These are phyloP conservation scores for Citrus sp. DNA, from an alignment of 345 rosid genomes.

Conservation along the genomic window DNA sequence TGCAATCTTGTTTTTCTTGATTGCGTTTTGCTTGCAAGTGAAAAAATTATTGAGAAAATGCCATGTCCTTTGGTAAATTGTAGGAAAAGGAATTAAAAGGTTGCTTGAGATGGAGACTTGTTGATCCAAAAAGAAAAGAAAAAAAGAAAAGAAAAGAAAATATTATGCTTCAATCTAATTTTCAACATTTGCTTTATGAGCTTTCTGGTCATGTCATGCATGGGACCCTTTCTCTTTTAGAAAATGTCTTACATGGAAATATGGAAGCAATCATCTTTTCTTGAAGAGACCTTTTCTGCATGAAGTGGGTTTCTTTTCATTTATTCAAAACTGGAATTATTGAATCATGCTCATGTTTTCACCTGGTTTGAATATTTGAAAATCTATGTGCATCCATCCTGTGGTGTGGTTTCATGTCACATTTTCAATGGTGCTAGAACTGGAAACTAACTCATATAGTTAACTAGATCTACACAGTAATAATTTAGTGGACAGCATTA, in stretches of 20 bases:
- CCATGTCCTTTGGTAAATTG: conserved; percentile 8
- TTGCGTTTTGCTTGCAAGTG: neutral
- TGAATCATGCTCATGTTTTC: neutral
- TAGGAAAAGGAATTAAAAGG: conserved; percentile 22
- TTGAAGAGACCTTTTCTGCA: conserved; percentile 9
- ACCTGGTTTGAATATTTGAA: neutral
- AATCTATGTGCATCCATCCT: neutral
- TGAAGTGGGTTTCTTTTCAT: neutral
- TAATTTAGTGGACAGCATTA: too few species aligned
- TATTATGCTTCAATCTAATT: conserved; percentile 17
- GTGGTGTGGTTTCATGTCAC: too few species aligned
- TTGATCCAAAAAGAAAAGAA: conserved; percentile 9
- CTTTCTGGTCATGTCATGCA: conserved; percentile 38
- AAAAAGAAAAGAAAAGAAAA: neutral
- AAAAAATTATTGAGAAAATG: neutral
- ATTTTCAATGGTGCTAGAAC: neutral
- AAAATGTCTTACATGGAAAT: conserved; percentile 42
- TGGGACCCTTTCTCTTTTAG: conserved; percentile 36
- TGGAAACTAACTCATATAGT: neutral
- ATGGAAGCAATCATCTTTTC: conserved; percentile 20
- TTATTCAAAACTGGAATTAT: neutral
- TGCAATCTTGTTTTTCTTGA: neutral
- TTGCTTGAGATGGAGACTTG: conserved; percentile 35
- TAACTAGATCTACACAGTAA: neutral
- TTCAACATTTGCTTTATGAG: conserved; percentile 37